phyloP scores from a whole-genome alignment of 176 grass and related monocot genomes.

The Ensete glaucum region DNA sequence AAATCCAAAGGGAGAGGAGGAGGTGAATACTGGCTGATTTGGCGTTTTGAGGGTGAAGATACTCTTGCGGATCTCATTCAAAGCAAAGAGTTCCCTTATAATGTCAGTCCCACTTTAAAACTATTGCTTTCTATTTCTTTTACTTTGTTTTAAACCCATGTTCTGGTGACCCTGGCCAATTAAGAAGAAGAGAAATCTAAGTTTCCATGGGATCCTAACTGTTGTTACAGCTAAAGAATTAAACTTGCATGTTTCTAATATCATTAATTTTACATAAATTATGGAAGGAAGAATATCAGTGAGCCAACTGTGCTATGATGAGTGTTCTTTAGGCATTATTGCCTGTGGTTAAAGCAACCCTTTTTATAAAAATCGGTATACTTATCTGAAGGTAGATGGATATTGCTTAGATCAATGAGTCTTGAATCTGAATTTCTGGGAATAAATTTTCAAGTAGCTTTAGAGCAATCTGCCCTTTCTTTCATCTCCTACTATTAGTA shows the following conservation, averaged over 20 bases:
- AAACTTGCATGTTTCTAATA: not conserved
- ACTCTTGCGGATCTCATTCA: constrained; percentile 76
- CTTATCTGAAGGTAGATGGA: not conserved
- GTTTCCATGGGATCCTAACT: not conserved
- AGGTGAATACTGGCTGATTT: constrained; percentile 85
- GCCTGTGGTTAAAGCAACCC: too few relatives aligned
- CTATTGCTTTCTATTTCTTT: not conserved
- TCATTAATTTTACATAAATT: too few relatives aligned
- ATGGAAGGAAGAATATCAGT: not conserved
- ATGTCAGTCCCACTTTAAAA: constrained; percentile 50
- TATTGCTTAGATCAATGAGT: not conserved
- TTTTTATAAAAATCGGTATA: not conserved
- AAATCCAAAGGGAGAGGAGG: constrained; percentile 75
- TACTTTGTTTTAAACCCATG: not conserved
- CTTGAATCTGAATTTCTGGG: not conserved
- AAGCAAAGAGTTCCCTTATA: constrained; percentile 98
- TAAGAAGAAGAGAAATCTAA: not conserved
- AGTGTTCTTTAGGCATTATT: too few relatives aligned
- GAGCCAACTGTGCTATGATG: not conserved
- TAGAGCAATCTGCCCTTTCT: not conserved
- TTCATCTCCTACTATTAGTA: not conserved
- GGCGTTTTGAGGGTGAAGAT: constrained; percentile 80
- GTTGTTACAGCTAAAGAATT: not conserved
- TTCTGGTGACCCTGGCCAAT: not conserved
- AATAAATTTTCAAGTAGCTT: not conserved